phyloP scores from a whole-genome alignment of 257 asterid genomes.

The Voacanga thouarsii region DNA sequence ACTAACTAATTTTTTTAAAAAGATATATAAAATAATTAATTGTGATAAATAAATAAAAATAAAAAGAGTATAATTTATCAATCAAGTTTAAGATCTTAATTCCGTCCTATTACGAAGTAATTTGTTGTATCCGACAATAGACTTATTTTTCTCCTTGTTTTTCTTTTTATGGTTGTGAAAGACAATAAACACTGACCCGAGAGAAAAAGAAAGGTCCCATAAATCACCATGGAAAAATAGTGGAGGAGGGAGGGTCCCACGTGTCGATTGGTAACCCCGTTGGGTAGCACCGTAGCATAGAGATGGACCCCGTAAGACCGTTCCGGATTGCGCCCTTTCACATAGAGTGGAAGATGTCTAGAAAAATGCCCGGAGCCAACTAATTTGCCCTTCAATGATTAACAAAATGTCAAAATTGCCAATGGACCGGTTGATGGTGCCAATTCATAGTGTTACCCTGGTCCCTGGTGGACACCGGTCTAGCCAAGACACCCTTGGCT shows the following conservation, averaged over 20 bases:
- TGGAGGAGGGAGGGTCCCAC: slow-evolving; percentile 35
- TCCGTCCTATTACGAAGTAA: not conserved
- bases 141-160: not conserved
- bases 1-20: too few species aligned
- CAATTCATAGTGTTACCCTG: slow-evolving; percentile 28
- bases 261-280: slow-evolving; percentile 60
- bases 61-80: too few species aligned
- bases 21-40: too few species aligned
- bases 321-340: slow-evolving; percentile 25
- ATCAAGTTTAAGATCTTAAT: too few species aligned
- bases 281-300: slow-evolving; percentile 35
- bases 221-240: slow-evolving; percentile 20
- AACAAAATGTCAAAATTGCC: slow-evolving; percentile 27
- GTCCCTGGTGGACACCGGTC: slow-evolving; percentile 34
- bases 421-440: slow-evolving; percentile 26
- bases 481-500: slow-evolving; percentile 31
- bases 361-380: not conserved
- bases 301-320: slow-evolving; percentile 28
- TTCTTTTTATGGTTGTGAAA: too few species aligned
- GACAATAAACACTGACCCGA: not conserved
- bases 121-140: not conserved
- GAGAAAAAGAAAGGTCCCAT: slow-evolving; percentile 22
- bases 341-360: slow-evolving; percentile 12
- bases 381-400: slow-evolving; percentile 11
- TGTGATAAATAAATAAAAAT: too few species aligned